These are phyloP conservation scores for Akanthomyces lecanii DNA, from an alignment of 2,329 filamentous ascomycete species.

Conservation along the genomic window DNA sequence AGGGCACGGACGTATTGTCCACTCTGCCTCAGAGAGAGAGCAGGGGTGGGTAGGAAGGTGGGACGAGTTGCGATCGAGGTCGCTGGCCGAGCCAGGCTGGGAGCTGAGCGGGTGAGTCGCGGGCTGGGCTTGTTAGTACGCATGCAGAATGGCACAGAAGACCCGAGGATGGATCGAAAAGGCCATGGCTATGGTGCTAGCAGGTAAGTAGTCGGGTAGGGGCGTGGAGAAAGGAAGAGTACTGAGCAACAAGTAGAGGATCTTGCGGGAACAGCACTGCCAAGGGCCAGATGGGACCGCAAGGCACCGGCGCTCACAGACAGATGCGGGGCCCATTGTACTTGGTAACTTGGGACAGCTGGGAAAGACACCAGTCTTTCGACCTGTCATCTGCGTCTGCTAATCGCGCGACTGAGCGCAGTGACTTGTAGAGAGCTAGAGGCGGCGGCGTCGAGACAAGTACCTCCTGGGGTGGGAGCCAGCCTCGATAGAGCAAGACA, in stretches of 20 bases:
- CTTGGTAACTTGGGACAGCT: not conserved
- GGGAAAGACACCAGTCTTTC: not conserved
- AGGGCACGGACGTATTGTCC: conserved; percentile 8
- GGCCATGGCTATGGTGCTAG: not conserved
- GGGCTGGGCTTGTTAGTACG: not conserved
- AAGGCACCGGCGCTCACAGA: conserved; percentile 4
- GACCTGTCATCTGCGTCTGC: conserved; percentile 17
- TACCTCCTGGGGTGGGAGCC: not conserved
- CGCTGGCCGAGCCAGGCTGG: not conserved
- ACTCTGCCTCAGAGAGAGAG: not conserved
- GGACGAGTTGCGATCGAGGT: conserved; percentile 16
- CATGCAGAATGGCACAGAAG: not conserved
- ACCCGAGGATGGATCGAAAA: not conserved
- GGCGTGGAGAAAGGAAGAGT: not conserved
- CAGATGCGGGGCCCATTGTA: not conserved
- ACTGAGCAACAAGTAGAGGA: not conserved
- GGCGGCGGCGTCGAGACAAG: not conserved
- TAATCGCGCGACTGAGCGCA: conserved; percentile 15
- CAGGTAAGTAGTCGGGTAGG: not conserved
- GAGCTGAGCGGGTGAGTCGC: conserved; percentile 4
- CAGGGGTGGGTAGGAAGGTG: conserved; percentile 7
- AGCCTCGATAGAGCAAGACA: conserved; percentile 8
- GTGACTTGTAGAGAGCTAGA: not conserved
- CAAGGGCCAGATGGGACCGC: not conserved
- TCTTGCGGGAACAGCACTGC: not conserved